Percentiles rank a stretch among this genome's conserved stretches.
Evolutionary conservation across 83 land plant species (phyloP).

Genomic region (Picea abies): DNA sequence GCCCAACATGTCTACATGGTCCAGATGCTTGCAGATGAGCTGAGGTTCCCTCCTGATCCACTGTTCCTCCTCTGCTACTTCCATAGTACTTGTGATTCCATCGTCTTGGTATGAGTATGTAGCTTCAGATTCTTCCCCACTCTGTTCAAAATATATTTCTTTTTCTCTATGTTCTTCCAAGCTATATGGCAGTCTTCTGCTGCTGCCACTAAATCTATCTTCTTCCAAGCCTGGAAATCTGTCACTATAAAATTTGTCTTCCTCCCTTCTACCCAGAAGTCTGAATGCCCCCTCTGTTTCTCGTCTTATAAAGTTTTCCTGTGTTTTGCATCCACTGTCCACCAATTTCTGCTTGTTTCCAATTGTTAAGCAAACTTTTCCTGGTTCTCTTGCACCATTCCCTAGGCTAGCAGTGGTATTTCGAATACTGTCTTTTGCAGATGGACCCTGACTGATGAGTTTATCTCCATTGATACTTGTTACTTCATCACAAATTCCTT

Average conservation of each 20-base stretch:
- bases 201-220: constrained; percentile 12
- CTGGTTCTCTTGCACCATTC: constrained; percentile 12
- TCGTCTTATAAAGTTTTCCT: constrained; percentile 34
- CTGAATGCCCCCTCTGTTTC: constrained; percentile 51
- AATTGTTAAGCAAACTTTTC: constrained; percentile 14
- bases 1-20: constrained; percentile 54
- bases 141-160: constrained; percentile 4
- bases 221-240: constrained; percentile 20
- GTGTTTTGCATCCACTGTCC: constrained; percentile 9
- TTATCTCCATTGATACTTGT: constrained; percentile 2
- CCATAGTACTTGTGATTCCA: not conserved
- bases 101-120: constrained; percentile 15
- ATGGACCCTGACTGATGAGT: not conserved
- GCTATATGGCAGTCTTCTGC: constrained; percentile 17
- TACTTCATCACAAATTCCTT: not conserved
- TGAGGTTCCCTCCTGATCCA: constrained; percentile 25
- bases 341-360: constrained; percentile 12
- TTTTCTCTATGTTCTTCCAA: constrained; percentile 15
- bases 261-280: constrained; percentile 36
- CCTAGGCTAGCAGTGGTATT: constrained; percentile 1
- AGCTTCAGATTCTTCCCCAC: constrained; percentile 22
- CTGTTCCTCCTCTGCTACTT: constrained; percentile 16
- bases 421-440: not conserved
- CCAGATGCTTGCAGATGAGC: constrained; percentile 47
- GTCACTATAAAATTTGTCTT: constrained; percentile 19